A percentile compares a stretch with the other conserved stretches of the same genome.
Conservation (phyloP, 2,329 filamentous ascomycete species). For the Ceratocystis smalleyi region DNA sequence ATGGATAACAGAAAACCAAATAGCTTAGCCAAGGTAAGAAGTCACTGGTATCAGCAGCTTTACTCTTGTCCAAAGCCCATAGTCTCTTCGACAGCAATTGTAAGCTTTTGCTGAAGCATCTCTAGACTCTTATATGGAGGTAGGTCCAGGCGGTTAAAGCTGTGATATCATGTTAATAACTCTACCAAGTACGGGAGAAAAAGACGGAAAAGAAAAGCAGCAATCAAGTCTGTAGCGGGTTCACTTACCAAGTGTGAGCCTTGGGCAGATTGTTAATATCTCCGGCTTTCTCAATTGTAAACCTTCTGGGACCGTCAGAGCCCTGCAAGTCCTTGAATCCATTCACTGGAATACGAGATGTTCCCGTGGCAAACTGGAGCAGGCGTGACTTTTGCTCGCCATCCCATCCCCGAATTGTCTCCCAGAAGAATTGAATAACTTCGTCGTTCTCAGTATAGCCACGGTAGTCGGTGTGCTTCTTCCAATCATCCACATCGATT, state of each 20-base stretch:
- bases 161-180: slow-evolving; percentile 26
- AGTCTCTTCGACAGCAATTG: slow-evolving; percentile 95
- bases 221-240: not conserved
- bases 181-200: not conserved
- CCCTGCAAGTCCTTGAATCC: slow-evolving; percentile 98
- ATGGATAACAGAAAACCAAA: slow-evolving; percentile 14
- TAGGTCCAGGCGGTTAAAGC: slow-evolving; percentile 93
- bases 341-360: slow-evolving; percentile 94
- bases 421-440: slow-evolving; percentile 98
- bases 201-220: not conserved
- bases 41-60: slow-evolving; percentile 1
- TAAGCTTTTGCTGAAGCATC: slow-evolving; percentile 72
- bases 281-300: slow-evolving; percentile 96
- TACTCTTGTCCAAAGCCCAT: slow-evolving; percentile 98
- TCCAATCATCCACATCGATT: slow-evolving; percentile 99
- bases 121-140: slow-evolving; percentile 86
- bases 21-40: not conserved
- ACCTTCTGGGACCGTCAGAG: slow-evolving; percentile 83
- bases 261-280: slow-evolving; percentile 84
- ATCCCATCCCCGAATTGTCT: slow-evolving; percentile 91
- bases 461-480: slow-evolving; percentile 98
- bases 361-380: slow-evolving; percentile 93
- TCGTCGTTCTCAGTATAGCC: slow-evolving; percentile 96
- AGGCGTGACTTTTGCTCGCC: slow-evolving; percentile 95
- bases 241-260: slow-evolving; percentile 84